Evolutionary conservation across 1,139 yeast genomes (phyloP).

Genomic region (Lodderomyces margitis): DNA sequence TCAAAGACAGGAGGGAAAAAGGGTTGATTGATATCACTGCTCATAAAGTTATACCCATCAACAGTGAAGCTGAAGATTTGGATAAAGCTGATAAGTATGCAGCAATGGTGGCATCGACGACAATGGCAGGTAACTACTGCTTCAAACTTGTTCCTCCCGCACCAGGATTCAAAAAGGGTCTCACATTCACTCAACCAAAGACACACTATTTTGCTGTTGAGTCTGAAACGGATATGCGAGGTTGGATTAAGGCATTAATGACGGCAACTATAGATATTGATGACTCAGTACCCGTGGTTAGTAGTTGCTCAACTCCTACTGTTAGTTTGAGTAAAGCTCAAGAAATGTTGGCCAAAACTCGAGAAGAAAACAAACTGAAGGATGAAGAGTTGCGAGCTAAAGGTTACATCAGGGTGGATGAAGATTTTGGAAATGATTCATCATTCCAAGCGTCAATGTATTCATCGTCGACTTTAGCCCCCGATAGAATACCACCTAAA

Average conservation of each 20-base stretch:
- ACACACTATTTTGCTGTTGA: slow-evolving; percentile 97
- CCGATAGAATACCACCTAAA: slow-evolving; percentile 22
- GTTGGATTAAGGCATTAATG: slow-evolving; percentile 93
- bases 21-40: slow-evolving; percentile 96
- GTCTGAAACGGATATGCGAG: slow-evolving; percentile 84
- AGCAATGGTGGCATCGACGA: slow-evolving; percentile 85
- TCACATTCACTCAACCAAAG: slow-evolving; percentile 94
- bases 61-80: slow-evolving; percentile 53
- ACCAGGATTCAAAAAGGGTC: slow-evolving; percentile 93
- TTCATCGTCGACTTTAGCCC: slow-evolving; percentile 28
- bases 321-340: slow-evolving; percentile 85
- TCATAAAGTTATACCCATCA: slow-evolving; percentile 73
- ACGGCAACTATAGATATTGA: slow-evolving; percentile 96
- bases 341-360: slow-evolving; percentile 76
- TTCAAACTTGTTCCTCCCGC: slow-evolving; percentile 96
- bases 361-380: slow-evolving; percentile 65
- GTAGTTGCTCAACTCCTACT: slow-evolving; percentile 93
- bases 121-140: slow-evolving; percentile 90
- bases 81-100: slow-evolving; percentile 74
- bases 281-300: slow-evolving; percentile 88
- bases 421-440: slow-evolving; percentile 15
- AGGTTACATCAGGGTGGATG: slow-evolving; percentile 35
- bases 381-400: slow-evolving; percentile 52
- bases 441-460: slow-evolving; percentile 22
- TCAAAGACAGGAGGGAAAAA: slow-evolving; percentile 78